Conservation (phyloP, 148 eudicot species). For the Limonium bicolor region DNA sequence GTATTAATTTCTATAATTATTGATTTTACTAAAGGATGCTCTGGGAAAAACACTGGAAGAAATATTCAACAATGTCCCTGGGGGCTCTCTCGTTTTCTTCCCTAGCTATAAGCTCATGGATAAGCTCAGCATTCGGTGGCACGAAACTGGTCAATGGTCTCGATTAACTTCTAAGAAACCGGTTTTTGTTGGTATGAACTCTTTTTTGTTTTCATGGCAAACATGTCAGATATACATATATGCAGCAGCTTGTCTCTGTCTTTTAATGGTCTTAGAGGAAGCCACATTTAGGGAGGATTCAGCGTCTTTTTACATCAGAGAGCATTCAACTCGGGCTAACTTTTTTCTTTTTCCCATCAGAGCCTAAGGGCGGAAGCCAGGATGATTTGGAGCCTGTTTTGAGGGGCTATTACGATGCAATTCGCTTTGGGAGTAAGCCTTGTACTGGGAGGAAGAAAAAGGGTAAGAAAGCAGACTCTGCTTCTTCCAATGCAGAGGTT, state of each 20-base stretch:
- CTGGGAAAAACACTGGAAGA: conserved; percentile 76
- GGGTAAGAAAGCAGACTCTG: conserved; percentile 40
- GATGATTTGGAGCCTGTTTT: conserved; percentile 66
- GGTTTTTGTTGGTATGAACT: conserved; percentile 66
- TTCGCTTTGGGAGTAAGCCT: conserved; percentile 28
- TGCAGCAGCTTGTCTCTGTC: too few species aligned
- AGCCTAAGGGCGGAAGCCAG: conserved; percentile 82
- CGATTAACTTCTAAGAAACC: conserved; percentile 62
- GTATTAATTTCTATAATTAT: too few species aligned
- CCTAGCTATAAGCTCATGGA: conserved; percentile 99
- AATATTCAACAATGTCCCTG: conserved; percentile 72
- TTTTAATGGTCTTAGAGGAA: too few species aligned
- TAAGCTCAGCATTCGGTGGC: conserved; percentile 77
- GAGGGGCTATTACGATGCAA: conserved; percentile 59
- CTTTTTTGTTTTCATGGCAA: background rate
- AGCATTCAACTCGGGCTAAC: too few species aligned
- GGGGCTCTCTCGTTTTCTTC: conserved; percentile 87
- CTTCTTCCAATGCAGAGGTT: conserved; percentile 11
- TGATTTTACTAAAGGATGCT: conserved; percentile 67
- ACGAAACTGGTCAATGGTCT: conserved; percentile 94
- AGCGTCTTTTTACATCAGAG: too few species aligned
- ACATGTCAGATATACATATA: too few species aligned
- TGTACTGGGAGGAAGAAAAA: conserved; percentile 45
- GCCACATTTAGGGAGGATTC: too few species aligned
- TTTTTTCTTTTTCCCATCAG: too few species aligned